Evolutionary conservation across 108 stramenopile species (phyloP), one percentile per base, ranked within the genome.

Genomic region (Stephanodiscus triporus): DNA sequence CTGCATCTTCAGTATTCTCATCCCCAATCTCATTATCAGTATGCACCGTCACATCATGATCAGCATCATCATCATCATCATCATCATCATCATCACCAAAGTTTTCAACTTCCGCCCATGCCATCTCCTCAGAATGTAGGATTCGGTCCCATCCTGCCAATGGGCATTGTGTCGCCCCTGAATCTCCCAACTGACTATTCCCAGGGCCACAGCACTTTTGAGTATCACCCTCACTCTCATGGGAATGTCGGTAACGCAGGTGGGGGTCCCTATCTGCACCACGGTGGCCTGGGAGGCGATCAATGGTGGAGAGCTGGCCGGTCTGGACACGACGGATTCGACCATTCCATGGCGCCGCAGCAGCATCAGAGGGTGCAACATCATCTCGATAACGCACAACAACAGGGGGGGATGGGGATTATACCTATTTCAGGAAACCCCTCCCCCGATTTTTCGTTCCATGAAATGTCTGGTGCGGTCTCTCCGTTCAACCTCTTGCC

Each of bases 401-500:
- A 45, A 36, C 62, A 70, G 27, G 37, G 53, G n/a, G 57, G 55
- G 38, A 66, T 57, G 65, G 73, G 65, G 7, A 68, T 68, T 22
- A 58, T 69, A 6, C 55, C 68, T 6, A 27, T 71, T 29, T 34
- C 63, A 24, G 76, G 68, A 29, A 66, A 75, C 23, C 27, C 40
- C 19, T 75, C 74, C 17, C 75, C 75, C 8, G 70, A 80, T n/a
- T 64, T 63, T 20, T 27, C 48, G 24, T 70, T 49, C 24, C 75
- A 69, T 37, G 58, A 61, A 38, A 67, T 81, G 26, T 40, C 40
- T 9, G 63, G 75, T 1, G 42, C 30, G n/a, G 43, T 66, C 16
- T 76, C 76, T 38, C 75, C 80, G 45, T 71, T 66, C 53, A 71
- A 54, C 63, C 51, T 63, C 17, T 62, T 71, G 34, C 48, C 29